phyloP scores from a whole-genome alignment of 176 grass and related monocot genomes.

The Chloris gayana region DNA sequence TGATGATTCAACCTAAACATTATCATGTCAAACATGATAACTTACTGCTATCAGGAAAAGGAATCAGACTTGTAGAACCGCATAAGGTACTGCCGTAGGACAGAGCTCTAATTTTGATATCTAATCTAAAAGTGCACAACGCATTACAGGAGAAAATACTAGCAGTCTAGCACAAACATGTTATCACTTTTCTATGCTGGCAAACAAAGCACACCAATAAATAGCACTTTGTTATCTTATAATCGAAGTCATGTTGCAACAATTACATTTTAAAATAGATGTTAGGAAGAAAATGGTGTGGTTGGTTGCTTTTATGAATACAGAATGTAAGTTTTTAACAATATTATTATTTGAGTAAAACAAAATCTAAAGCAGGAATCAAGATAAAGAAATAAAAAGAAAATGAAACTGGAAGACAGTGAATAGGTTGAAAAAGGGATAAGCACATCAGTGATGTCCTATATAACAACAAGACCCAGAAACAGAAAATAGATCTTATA shows the following conservation, averaged over 20 bases:
- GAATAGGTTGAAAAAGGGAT: neutral
- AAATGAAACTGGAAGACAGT: neutral
- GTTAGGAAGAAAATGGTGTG: neutral
- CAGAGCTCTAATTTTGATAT: slow-evolving; percentile 4
- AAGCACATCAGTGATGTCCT: neutral
- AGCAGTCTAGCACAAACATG: neutral
- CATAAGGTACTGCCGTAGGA: too few relatives aligned
- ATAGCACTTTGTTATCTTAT: neutral
- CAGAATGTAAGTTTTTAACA: too few relatives aligned
- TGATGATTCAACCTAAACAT: too few relatives aligned
- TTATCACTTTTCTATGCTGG: neutral
- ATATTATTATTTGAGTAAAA: too few relatives aligned
- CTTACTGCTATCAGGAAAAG: neutral
- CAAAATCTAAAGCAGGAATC: neutral
- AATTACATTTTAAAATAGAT: neutral
- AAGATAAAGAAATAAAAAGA: neutral
- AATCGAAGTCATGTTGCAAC: neutral
- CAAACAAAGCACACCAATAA: neutral
- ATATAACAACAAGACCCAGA: too few relatives aligned
- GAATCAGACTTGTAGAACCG: neutral
- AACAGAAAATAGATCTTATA: neutral
- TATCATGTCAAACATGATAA: neutral
- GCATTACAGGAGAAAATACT: neutral
- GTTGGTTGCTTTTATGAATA: neutral
- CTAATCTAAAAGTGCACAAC: slow-evolving; percentile 6